These are phyloP conservation scores for Monosporascus sp. DNA, from an alignment of 2,329 filamentous ascomycete genomes.

Conservation along the genomic window DNA sequence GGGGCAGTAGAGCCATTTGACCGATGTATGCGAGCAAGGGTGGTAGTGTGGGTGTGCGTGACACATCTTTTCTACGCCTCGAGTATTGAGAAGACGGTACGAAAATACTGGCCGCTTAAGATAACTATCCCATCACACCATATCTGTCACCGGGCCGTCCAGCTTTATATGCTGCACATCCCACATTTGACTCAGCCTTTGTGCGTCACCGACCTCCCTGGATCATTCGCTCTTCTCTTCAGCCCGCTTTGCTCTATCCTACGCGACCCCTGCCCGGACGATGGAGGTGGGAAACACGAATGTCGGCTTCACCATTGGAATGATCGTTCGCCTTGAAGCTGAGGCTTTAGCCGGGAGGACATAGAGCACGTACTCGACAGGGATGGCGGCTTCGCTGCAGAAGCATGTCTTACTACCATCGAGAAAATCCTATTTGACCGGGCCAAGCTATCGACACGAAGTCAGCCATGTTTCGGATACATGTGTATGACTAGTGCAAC, in stretches of 20 bases:
- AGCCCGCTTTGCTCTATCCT: not conserved
- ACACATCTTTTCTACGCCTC: conserved; percentile 39
- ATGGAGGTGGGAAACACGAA: not conserved
- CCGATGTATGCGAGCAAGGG: conserved; percentile 48
- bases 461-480: not conserved
- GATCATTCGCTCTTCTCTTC: not conserved
- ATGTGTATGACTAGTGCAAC: not conserved
- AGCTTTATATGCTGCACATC: not conserved
- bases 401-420: not conserved
- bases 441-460: not conserved
- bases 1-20: conserved; percentile 52
- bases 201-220: not conserved
- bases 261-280: not conserved
- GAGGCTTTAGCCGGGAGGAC: not conserved
- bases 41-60: conserved; percentile 49
- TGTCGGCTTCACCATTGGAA: not conserved
- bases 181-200: not conserved
- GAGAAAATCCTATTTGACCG: not conserved
- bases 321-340: not conserved
- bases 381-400: not conserved
- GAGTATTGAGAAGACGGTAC: not conserved
- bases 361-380: not conserved
- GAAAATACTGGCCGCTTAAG: no score
- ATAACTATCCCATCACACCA: not conserved
- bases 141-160: not conserved